Evolutionary conservation across 2,329 filamentous ascomycete genomes (phyloP), one percentile per base, ranked within the genome.

Genomic region (Elsinoe batatas): DNA sequence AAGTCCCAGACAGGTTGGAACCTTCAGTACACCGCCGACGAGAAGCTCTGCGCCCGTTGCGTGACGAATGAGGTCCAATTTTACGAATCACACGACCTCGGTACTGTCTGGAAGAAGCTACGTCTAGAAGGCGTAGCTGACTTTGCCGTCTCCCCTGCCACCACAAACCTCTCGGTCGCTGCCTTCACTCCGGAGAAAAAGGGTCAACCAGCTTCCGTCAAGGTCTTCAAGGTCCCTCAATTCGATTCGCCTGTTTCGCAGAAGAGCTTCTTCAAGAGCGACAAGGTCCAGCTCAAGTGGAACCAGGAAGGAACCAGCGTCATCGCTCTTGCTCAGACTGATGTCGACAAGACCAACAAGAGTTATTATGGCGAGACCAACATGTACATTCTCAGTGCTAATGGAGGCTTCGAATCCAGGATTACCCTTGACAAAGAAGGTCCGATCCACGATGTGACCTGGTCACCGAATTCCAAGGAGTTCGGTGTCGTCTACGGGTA

Each of bases 321-420:
- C 68, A 87, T 98, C 66, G 91, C 97, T 62, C 81, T 98, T 65
- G 91, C 93, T 56, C 91, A 97, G 76, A 98, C 93, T 32, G 93
- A 98, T 60, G 93, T 97, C 54, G 93, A 98, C 74, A 94, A 93
- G 76, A 90, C 90, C 57, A 94, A 94, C 73, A 97, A 97, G 82
- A 96, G 89, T 74, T 98, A 98, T 76, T 98, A 98, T 65, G 93
- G 93, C 68, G 93, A 98, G 76, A 97, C 93, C 8, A 97, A 88
- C 61, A 83, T 98, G 68, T 97, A 97, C 74, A 80, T 98, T 63
- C 80, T 98, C 60, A 95, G 88, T 71, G 87, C 90, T 61, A 94
- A 87, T 66, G 91, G 91, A 60, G 83, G 85, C 47, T 94, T 97
- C 66, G 93, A 98, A 71, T 93, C 91, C 57, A 84, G 93, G 64